These are phyloP conservation scores for Acacia confusa DNA, from an alignment of 306 rosid species.

Conservation along the genomic window DNA sequence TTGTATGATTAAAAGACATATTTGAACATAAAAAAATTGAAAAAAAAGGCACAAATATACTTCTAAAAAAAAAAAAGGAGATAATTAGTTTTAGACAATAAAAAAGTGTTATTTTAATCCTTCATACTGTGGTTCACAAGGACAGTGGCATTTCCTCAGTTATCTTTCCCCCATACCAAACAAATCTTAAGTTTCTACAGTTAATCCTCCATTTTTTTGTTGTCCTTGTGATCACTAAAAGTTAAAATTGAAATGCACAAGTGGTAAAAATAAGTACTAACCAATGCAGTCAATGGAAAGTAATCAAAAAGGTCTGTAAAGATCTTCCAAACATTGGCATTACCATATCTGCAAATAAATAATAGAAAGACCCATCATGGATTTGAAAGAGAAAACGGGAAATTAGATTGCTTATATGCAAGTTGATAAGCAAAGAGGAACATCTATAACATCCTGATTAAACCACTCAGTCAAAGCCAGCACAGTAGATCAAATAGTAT, in stretches of 20 bases:
- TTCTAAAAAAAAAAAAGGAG: not conserved
- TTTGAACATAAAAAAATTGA: not conserved
- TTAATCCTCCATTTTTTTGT: not conserved
- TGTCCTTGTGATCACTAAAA: not conserved
- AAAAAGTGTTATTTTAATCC: not conserved
- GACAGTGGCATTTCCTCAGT: not conserved
- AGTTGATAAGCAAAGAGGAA: constrained; percentile 4
- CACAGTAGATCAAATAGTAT: constrained; percentile 1
- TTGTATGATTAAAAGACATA: not conserved
- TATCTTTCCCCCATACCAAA: not conserved
- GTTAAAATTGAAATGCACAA: not conserved
- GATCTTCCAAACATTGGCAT: constrained; percentile 82
- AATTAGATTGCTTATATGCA: not conserved
- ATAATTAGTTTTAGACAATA: not conserved
- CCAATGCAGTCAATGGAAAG: constrained; percentile 88
- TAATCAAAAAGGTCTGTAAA: constrained; percentile 84
- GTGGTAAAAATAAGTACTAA: constrained; percentile 37
- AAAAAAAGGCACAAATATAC: not conserved
- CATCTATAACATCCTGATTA: not conserved
- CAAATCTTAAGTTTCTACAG: not conserved
- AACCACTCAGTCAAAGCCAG: not conserved
- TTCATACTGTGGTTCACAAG: not conserved
- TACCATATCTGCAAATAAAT: constrained; percentile 67
- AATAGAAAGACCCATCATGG: constrained; percentile 17
- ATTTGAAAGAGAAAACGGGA: constrained; percentile 18